These are phyloP conservation scores for Pilasporangium apinafurcum DNA, from an alignment of 352 stramenopile species.

Conservation along the genomic window DNA sequence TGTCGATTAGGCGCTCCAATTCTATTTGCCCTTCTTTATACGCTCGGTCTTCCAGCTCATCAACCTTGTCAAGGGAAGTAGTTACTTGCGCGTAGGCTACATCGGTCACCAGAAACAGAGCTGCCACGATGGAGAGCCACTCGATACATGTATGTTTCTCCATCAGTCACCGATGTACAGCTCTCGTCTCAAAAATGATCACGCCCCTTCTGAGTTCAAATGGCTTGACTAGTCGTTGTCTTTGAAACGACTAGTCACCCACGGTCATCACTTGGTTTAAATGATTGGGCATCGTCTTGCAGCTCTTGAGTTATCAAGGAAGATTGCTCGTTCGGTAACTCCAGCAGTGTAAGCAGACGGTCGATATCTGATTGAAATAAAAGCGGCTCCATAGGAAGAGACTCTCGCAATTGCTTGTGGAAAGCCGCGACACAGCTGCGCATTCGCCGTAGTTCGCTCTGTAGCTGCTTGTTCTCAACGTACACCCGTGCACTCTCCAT, in stretches of 20 bases:
- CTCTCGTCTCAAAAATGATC: too few species aligned
- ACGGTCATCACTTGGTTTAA: too few species aligned
- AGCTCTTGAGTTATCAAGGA: slow-evolving; percentile 8
- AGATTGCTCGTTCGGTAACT: slow-evolving; percentile 5
- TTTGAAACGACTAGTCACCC: too few species aligned
- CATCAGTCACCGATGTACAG: too few species aligned
- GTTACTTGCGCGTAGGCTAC: slow-evolving; percentile 34
- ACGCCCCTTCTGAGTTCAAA: too few species aligned
- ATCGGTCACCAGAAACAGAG: neutral
- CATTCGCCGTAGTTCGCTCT: slow-evolving; percentile 38
- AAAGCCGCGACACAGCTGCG: slow-evolving; percentile 29
- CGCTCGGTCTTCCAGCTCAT: slow-evolving; percentile 53
- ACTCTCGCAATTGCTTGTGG: slow-evolving; percentile 24
- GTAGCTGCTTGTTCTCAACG: slow-evolving; percentile 39
- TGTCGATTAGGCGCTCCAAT: slow-evolving; percentile 30
- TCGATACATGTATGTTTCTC: too few species aligned
- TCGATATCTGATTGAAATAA: slow-evolving; percentile 46
- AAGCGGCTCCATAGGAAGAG: slow-evolving; percentile 47
- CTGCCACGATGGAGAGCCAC: too few species aligned
- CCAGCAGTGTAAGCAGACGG: slow-evolving; percentile 18
- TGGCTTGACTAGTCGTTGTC: neutral
- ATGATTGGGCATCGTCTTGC: too few species aligned
- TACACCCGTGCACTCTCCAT: slow-evolving; percentile 42
- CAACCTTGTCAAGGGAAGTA: slow-evolving; percentile 55
- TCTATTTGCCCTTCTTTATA: slow-evolving; percentile 36